Evolutionary conservation across 2,329 filamentous ascomycete genomes (phyloP).

Genomic region (Fonsecaea pedrosoi): DNA sequence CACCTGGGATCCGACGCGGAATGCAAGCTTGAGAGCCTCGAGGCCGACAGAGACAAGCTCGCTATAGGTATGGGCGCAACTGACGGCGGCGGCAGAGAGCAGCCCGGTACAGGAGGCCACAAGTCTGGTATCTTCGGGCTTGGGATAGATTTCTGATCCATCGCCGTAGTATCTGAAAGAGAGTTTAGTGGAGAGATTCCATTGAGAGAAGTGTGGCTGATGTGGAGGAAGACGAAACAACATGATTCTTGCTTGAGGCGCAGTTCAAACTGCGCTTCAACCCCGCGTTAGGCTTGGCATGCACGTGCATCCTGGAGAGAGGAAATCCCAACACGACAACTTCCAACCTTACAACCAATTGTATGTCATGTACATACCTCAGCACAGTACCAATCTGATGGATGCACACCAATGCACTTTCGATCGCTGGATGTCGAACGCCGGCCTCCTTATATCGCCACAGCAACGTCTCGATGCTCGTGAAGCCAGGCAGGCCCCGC

Average conservation of each 20-base stretch:
- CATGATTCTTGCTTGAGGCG: background rate
- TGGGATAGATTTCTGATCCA: conserved; percentile 8
- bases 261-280: background rate
- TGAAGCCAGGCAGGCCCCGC: conserved; percentile 8
- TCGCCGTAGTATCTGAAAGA: background rate
- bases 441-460: conserved; percentile 4
- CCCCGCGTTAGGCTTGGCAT: background rate
- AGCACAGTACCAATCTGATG: conserved; percentile 5
- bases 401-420: conserved; percentile 6
- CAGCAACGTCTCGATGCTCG: conserved; percentile 5
- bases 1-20: background rate
- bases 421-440: conserved; percentile 5
- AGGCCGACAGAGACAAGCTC: conserved; percentile 8
- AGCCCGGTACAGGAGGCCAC: conserved; percentile 13
- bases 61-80: conserved; percentile 4
- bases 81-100: conserved; percentile 8
- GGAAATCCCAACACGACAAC: background rate
- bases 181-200: background rate
- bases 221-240: background rate
- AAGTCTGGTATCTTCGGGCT: conserved; percentile 9
- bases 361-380: background rate
- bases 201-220: background rate
- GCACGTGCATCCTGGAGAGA: background rate
- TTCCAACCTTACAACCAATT: background rate
- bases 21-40: conserved; percentile 10